phyloP scores from a whole-genome alignment of 1,139 yeast genomes.

The Pichia sp. region DNA sequence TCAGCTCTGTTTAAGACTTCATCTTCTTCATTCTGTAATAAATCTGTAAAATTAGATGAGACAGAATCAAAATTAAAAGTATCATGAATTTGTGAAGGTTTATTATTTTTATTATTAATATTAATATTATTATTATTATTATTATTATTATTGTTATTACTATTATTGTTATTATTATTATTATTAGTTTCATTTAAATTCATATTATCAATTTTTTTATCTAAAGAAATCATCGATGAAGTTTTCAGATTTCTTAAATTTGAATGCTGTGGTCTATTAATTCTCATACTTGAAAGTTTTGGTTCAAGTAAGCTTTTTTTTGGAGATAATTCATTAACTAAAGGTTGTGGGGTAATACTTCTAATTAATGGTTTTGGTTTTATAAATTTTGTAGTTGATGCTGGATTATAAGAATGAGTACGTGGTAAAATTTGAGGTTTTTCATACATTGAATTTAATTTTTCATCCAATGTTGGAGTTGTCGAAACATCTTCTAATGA shows the following conservation, averaged over 20 bases:
- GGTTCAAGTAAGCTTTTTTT: slow-evolving; percentile 18
- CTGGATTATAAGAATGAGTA: slow-evolving; percentile 1
- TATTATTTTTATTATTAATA: too few relatives aligned
- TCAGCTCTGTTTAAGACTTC: slow-evolving; percentile 4
- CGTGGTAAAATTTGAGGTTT: neutral
- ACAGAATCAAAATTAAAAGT: slow-evolving; percentile 6
- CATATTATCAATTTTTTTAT: slow-evolving; percentile 5
- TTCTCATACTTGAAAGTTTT: slow-evolving; percentile 32
- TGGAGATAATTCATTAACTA: slow-evolving; percentile 37
- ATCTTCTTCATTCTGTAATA: slow-evolving; percentile 11
- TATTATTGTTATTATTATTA: too few relatives aligned
- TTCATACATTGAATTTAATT: too few relatives aligned
- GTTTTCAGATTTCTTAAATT: slow-evolving; percentile 12
- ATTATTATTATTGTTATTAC: too few relatives aligned
- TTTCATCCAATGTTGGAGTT: neutral
- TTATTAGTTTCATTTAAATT: neutral
- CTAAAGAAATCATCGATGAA: slow-evolving; percentile 13
- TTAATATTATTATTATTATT: too few relatives aligned
- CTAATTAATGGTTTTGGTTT: slow-evolving; percentile 36
- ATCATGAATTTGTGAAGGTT: neutral
- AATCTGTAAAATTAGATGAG: slow-evolving; percentile 6
- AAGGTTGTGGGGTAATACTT: slow-evolving; percentile 20
- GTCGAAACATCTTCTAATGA: slow-evolving; percentile 15
- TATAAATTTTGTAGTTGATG: slow-evolving; percentile 33
- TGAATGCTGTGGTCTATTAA: slow-evolving; percentile 32